These are phyloP conservation scores for Astrothelium subdiscretum DNA, from an alignment of 495 filamentous ascomycete species.

Conservation along the genomic window DNA sequence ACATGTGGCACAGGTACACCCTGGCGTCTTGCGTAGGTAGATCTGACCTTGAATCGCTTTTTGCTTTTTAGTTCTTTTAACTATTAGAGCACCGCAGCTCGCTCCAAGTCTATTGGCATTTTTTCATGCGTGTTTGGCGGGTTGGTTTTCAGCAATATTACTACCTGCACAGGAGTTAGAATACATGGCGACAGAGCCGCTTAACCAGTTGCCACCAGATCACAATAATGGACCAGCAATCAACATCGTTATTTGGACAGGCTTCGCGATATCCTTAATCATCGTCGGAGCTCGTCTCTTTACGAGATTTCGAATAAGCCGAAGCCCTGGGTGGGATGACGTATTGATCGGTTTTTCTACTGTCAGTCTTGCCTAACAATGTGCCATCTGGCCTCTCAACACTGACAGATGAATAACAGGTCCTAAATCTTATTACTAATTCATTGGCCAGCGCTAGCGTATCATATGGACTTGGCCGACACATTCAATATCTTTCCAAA, in stretches of 20 bases:
- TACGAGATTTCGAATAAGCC: background rate
- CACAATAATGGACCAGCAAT: background rate
- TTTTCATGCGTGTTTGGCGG: too few relatives aligned
- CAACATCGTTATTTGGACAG: background rate
- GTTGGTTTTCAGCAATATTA: too few relatives aligned
- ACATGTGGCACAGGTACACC: too few relatives aligned
- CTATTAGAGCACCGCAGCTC: too few relatives aligned
- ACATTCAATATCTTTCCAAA: background rate
- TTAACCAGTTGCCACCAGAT: background rate
- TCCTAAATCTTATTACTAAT: background rate
- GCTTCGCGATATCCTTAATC: background rate
- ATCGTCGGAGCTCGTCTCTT: background rate
- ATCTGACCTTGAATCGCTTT: too few relatives aligned
- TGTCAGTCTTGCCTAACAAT: background rate
- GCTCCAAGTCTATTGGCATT: too few relatives aligned
- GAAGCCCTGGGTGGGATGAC: background rate
- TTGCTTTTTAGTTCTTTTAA: too few relatives aligned
- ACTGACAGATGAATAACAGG: background rate
- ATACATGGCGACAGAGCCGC: background rate
- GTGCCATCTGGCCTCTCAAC: background rate
- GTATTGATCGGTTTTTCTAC: background rate
- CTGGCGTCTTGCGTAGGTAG: too few relatives aligned
- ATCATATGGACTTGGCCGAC: background rate
- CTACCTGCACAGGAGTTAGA: background rate
- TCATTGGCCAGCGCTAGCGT: background rate